These are phyloP conservation scores for Gaeumannomyces sp. DNA, from an alignment of 2,329 filamentous ascomycete genomes.

Conservation along the genomic window DNA sequence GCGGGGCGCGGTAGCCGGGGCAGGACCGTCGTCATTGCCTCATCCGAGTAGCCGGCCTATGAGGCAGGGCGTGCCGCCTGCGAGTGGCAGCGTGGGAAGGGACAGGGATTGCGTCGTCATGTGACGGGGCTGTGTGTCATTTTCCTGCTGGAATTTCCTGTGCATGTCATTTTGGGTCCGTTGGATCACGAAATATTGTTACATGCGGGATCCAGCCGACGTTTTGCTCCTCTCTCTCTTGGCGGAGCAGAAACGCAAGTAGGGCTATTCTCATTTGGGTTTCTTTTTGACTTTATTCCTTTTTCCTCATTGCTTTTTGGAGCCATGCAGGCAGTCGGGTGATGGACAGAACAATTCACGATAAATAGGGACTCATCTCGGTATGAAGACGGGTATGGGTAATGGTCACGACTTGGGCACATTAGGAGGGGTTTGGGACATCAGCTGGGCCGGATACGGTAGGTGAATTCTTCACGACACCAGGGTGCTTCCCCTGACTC, in stretches of 20 bases:
- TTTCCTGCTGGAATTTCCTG: neutral
- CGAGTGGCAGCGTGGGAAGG: neutral
- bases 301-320: neutral
- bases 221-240: neutral
- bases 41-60: neutral
- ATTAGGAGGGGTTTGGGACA: too few species aligned
- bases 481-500: too few species aligned
- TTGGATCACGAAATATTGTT: neutral
- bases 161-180: neutral
- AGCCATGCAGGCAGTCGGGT: too few species aligned
- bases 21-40: neutral
- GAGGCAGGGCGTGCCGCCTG: slow-evolving; percentile 2
- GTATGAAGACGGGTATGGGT: too few species aligned
- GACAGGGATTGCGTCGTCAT: slow-evolving; percentile 9
- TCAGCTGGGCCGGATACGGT: too few species aligned
- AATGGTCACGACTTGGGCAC: too few species aligned
- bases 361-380: too few species aligned
- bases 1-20: neutral
- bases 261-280: too few species aligned
- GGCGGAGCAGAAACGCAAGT: too few species aligned
- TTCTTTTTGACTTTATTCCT: neutral
- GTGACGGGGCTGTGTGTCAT: neutral
- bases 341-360: too few species aligned
- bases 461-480: too few species aligned
- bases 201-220: too few species aligned